These are phyloP conservation scores for Blastomyces percursus DNA, from an alignment of 2,329 filamentous ascomycete species.

Conservation along the genomic window DNA sequence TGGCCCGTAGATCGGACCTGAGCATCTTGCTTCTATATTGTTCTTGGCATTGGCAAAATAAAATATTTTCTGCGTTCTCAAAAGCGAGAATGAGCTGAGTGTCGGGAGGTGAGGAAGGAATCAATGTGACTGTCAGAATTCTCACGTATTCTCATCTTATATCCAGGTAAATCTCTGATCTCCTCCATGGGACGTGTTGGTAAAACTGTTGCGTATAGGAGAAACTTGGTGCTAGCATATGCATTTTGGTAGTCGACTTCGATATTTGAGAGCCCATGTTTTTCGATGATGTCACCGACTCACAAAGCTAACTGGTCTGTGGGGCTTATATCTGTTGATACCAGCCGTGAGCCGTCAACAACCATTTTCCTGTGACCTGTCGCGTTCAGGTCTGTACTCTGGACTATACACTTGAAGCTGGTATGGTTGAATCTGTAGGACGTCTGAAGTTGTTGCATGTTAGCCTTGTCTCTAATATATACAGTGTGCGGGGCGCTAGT, in stretches of 20 bases:
- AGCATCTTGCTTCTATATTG: conserved; percentile 1
- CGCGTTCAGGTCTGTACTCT: neutral
- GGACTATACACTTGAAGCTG: neutral
- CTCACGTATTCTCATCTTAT: neutral
- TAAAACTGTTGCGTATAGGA: neutral
- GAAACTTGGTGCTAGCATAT: neutral
- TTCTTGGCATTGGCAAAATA: neutral
- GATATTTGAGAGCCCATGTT: neutral
- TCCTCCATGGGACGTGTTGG: neutral
- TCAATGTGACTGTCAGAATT: neutral
- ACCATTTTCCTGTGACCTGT: neutral
- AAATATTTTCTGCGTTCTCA: neutral
- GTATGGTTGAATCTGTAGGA: neutral
- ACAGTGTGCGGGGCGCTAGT: too few relatives aligned
- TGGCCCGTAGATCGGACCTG: neutral
- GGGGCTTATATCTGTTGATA: neutral
- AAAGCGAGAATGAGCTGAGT: too few relatives aligned
- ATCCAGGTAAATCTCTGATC: neutral
- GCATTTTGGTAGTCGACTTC: neutral
- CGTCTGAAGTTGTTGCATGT: too few relatives aligned
- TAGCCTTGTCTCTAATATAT: too few relatives aligned
- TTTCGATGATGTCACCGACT: neutral
- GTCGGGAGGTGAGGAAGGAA: neutral
- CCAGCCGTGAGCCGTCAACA: neutral
- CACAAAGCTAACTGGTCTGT: neutral